These are phyloP conservation scores for Amphibolis antarctica DNA, from an alignment of 106 monocot species.

Conservation along the genomic window DNA sequence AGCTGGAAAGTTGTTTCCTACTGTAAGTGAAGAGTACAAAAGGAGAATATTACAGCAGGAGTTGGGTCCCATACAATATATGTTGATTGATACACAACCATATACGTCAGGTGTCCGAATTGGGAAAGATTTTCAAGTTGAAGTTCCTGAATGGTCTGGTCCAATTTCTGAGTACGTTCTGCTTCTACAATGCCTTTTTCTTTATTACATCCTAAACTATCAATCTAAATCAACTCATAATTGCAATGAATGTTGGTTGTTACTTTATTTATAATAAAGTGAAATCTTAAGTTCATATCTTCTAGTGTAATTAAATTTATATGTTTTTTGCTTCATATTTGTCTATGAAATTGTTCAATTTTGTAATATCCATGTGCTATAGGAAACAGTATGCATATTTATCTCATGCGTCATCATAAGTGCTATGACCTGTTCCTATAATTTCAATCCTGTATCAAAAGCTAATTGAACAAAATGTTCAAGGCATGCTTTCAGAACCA, in stretches of 20 bases:
- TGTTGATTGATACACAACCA: conserved; percentile 40
- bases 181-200: background rate
- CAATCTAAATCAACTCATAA: too few relatives aligned
- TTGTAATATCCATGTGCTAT: too few relatives aligned
- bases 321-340: too few relatives aligned
- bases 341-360: too few relatives aligned
- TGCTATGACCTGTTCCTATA: too few relatives aligned
- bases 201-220: background rate
- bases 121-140: conserved; percentile 59
- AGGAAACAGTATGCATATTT: too few relatives aligned
- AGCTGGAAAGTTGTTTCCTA: conserved; percentile 12
- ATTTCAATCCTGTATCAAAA: too few relatives aligned
- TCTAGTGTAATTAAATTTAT: too few relatives aligned
- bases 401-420: too few relatives aligned
- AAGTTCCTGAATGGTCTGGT: conserved; percentile 55
- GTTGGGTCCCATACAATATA: conserved; percentile 36
- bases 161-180: conserved; percentile 42
- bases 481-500: too few relatives aligned
- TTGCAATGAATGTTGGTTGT: background rate
- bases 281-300: background rate
- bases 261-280: background rate
- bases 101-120: conserved; percentile 43
- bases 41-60: conserved; percentile 12
- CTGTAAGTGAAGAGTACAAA: conserved; percentile 5
- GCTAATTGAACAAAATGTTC: too few relatives aligned